Percentiles rank a stretch among this genome's conserved stretches.
Conservation (phyloP, 169 alveolate genomes). For the Miamiensis avidus region DNA sequence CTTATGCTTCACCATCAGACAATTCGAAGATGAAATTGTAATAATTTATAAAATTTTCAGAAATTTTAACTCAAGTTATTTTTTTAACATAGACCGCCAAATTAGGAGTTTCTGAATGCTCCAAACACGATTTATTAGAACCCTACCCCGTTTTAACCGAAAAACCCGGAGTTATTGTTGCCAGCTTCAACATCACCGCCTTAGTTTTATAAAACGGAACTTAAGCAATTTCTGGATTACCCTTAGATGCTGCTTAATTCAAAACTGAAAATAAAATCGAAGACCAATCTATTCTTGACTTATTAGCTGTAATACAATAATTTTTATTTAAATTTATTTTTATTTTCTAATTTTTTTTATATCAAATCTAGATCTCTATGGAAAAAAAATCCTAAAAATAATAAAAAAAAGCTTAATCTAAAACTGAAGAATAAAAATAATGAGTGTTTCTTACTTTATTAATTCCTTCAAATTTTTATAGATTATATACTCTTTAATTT, state of each 20-base stretch:
- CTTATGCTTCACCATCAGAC: slow-evolving; percentile 85
- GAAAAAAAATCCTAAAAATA: slow-evolving; percentile 24
- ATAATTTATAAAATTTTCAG: no score
- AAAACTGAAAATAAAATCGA: slow-evolving; percentile 62
- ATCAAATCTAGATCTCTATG: slow-evolving; percentile 8
- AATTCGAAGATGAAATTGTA: slow-evolving; percentile 75
- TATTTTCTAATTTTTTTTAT: no score
- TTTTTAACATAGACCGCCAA: slow-evolving; percentile 71
- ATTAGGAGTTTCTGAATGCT: slow-evolving; percentile 96
- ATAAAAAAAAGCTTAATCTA: neutral
- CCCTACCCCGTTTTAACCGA: slow-evolving; percentile 93
- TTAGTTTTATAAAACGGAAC: slow-evolving; percentile 90
- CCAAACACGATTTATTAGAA: slow-evolving; percentile 93
- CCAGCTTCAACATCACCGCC: slow-evolving; percentile 93
- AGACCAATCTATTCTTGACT: slow-evolving; percentile 50
- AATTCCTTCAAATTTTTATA: no score
- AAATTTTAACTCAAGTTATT: neutral
- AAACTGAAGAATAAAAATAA: neutral
- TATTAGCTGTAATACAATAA: slow-evolving; percentile 16
- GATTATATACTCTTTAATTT: no score
- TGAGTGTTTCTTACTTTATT: no score
- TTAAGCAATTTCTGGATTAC: slow-evolving; percentile 59
- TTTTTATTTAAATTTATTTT: neutral
- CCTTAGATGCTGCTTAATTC: slow-evolving; percentile 52
- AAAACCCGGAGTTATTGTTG: slow-evolving; percentile 91